Conservation (phyloP, 768 basidiomycete genomes). For the Boletus bicolor region DNA sequence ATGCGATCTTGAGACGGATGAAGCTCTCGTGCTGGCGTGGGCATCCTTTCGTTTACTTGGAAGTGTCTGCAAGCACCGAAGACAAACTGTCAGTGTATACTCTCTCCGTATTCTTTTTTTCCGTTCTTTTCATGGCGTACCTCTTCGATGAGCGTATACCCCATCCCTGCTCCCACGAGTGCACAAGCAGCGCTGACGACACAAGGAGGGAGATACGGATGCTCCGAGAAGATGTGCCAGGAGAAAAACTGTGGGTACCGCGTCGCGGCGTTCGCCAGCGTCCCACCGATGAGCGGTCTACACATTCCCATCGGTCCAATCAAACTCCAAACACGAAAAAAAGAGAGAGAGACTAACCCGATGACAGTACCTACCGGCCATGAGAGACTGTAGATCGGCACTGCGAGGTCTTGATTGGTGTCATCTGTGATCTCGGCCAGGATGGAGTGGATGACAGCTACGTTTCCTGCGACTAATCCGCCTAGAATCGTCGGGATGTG, state of each 20-base stretch:
- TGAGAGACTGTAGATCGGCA: conserved; percentile 54
- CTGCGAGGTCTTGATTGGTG: conserved; percentile 56
- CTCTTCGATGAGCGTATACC: conserved; percentile 22
- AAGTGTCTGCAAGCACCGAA: conserved; percentile 11
- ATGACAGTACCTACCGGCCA: conserved; percentile 57
- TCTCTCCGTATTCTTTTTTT: too few species aligned
- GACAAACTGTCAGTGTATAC: not conserved
- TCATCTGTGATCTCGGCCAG: conserved; percentile 62
- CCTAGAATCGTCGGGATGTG: conserved; percentile 31
- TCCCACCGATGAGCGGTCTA: conserved; percentile 24
- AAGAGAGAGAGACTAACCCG: conserved; percentile 35
- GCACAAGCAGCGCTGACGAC: conserved; percentile 10
- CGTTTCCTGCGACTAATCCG: conserved; percentile 60
- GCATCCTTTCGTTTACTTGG: conserved; percentile 8
- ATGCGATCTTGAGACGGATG: not conserved
- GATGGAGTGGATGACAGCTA: conserved; percentile 59
- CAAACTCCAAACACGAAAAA: too few species aligned
- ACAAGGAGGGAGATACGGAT: conserved; percentile 21
- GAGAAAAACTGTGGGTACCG: conserved; percentile 13
- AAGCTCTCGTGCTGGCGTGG: too few species aligned
- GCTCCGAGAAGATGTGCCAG: conserved; percentile 10
- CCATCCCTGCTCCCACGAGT: conserved; percentile 6
- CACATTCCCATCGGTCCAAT: not conserved
- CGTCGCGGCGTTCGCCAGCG: conserved; percentile 17
- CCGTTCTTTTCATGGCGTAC: not conserved